phyloP scores from a whole-genome alignment of 2,329 filamentous ascomycete genomes.

The Xylaria sp. region DNA sequence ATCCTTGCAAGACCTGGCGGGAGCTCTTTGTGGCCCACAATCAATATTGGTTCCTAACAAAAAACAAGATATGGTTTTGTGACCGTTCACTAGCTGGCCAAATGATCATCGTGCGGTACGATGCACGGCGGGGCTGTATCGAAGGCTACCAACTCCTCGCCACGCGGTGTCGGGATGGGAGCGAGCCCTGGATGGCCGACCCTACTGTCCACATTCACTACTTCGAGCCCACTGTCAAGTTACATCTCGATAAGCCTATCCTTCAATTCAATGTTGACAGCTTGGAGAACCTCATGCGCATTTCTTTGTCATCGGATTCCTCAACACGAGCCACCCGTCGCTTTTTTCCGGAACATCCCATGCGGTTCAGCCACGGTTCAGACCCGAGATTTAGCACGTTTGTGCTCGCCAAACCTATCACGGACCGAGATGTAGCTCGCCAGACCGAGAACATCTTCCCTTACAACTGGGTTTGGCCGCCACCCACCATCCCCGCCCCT shows the following conservation, averaged over 20 bases:
- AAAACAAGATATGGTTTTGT: conserved; percentile 86
- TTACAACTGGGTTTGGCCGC: conserved; percentile 78
- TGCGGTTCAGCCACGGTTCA: conserved; percentile 59
- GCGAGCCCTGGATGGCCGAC: conserved; percentile 74
- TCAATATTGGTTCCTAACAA: conserved; percentile 85
- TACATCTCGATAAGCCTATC: conserved; percentile 81
- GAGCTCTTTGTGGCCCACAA: conserved; percentile 80
- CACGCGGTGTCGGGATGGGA: conserved; percentile 64
- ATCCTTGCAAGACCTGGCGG: conserved; percentile 72
- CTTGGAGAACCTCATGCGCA: conserved; percentile 42
- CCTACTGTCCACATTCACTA: conserved; percentile 74
- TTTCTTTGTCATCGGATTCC: conserved; percentile 30
- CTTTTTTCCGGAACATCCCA: conserved; percentile 63
- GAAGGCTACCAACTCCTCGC: conserved; percentile 83
- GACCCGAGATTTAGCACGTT: conserved; percentile 73
- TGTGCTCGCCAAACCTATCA: conserved; percentile 68
- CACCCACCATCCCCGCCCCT: conserved; percentile 72
- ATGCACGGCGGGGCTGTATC: conserved; percentile 77
- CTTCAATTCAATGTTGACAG: conserved; percentile 62
- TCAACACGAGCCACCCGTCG: conserved; percentile 42
- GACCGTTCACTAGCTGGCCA: conserved; percentile 79
- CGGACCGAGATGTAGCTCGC: conserved; percentile 51
- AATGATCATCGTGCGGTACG: conserved; percentile 80
- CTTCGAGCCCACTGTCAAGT: conserved; percentile 75
- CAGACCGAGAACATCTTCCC: conserved; percentile 51